A percentile compares a stretch with the other conserved stretches of the same genome.
Evolutionary conservation across 768 basidiomycete genomes (phyloP).

Genomic region (Leccinum fibrillosum): DNA sequence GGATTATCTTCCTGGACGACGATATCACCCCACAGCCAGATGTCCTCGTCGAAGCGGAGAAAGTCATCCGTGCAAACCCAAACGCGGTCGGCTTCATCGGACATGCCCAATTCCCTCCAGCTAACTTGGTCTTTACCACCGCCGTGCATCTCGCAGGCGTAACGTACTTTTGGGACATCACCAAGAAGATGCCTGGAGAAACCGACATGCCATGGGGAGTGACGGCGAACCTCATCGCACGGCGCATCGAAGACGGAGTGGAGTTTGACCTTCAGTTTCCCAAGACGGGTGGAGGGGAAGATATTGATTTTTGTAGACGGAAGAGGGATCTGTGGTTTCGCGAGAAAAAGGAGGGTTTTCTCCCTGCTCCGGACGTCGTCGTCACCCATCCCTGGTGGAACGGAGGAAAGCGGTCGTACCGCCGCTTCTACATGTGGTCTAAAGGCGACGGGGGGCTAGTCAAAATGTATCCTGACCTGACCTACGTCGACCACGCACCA

Average conservation of each 20-base stretch:
- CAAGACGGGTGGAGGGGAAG: conserved; percentile 63
- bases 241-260: conserved; percentile 45
- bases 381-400: conserved; percentile 62
- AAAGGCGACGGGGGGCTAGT: conserved; percentile 54
- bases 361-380: conserved; percentile 44
- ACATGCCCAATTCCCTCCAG: conserved; percentile 46
- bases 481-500: conserved; percentile 44
- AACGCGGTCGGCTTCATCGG: conserved; percentile 54
- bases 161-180: conserved; percentile 62
- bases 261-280: conserved; percentile 47
- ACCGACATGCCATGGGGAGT: conserved; percentile 60
- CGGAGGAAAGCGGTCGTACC: conserved; percentile 42
- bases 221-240: conserved; percentile 54
- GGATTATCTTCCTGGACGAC: conserved; percentile 61
- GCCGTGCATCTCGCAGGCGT: conserved; percentile 56
- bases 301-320: conserved; percentile 55
- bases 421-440: conserved; percentile 57
- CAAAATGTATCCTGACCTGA: conserved; percentile 43
- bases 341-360: conserved; percentile 40
- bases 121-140: conserved; percentile 46
- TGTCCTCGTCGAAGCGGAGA: conserved; percentile 46
- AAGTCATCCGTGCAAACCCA: conserved; percentile 43
- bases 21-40: conserved; percentile 44
- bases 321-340: conserved; percentile 40
- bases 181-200: conserved; percentile 39